Evolutionary conservation across 225 moss, liverwort and hornwort species (phyloP).

Genomic region (Physcomitrium patens): DNA sequence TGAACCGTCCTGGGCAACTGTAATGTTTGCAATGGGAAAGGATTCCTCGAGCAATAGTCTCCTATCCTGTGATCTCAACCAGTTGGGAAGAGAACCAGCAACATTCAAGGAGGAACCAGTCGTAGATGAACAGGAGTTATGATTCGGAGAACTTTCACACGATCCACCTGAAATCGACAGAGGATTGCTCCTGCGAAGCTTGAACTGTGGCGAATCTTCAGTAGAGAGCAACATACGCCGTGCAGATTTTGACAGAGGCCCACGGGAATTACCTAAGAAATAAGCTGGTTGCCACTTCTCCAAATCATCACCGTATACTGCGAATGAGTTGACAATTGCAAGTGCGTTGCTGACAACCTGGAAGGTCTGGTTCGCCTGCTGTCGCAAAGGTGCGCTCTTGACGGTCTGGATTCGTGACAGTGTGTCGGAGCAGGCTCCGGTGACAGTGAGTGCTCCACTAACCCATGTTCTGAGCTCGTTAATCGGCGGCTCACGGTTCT

Average conservation of each 20-base stretch:
- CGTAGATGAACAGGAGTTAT: background rate
- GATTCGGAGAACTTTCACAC: background rate
- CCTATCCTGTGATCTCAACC: conserved; percentile 27
- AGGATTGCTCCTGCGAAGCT: background rate
- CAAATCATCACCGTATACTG: conserved; percentile 32
- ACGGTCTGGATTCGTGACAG: conserved; percentile 30
- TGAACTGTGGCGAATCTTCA: background rate
- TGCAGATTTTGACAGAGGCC: background rate
- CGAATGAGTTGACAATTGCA: conserved; percentile 43
- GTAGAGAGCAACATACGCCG: conserved; percentile 26
- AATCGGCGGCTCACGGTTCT: background rate
- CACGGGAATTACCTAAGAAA: conserved; percentile 27
- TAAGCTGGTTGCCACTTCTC: conserved; percentile 35
- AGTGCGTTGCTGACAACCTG: conserved; percentile 51
- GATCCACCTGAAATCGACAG: background rate
- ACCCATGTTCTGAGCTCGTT: conserved; percentile 28
- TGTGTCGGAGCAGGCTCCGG: conserved; percentile 47
- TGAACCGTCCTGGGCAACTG: conserved; percentile 63
- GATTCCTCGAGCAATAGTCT: conserved; percentile 16
- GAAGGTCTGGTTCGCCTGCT: conserved; percentile 18
- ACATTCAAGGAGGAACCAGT: background rate
- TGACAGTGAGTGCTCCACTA: conserved; percentile 49
- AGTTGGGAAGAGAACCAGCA: background rate
- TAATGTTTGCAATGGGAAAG: conserved; percentile 25
- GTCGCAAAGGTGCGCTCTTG: conserved; percentile 14